These are phyloP conservation scores for Ceratobasidium sp. DNA, from an alignment of 1,284 basidiomycete species.

Conservation along the genomic window DNA sequence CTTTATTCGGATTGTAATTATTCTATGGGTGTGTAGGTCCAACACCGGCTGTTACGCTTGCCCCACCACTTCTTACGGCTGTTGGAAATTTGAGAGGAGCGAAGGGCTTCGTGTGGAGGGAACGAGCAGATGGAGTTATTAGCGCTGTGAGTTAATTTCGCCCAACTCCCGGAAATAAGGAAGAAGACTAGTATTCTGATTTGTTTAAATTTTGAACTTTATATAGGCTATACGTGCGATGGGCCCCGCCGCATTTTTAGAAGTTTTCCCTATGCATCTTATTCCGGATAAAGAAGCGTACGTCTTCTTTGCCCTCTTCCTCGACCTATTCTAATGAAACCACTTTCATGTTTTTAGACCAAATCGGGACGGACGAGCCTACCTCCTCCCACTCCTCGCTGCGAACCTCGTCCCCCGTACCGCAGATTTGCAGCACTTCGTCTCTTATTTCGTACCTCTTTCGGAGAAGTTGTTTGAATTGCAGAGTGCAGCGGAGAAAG, in stretches of 20 bases:
- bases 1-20: background rate
- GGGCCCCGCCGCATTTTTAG: slow-evolving; percentile 86
- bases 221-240: slow-evolving; percentile 83
- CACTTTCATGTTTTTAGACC: slow-evolving; percentile 41
- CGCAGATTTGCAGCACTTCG: slow-evolving; percentile 90
- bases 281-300: slow-evolving; percentile 80
- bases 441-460: slow-evolving; percentile 91
- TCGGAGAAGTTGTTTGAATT: slow-evolving; percentile 94
- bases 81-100: slow-evolving; percentile 82
- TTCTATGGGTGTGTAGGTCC: slow-evolving; percentile 2
- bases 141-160: slow-evolving; percentile 59
- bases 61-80: slow-evolving; percentile 68
- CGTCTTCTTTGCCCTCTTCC: slow-evolving; percentile 52
- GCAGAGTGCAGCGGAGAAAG: slow-evolving; percentile 78
- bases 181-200: too few relatives aligned
- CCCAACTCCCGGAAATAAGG: too few relatives aligned
- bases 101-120: slow-evolving; percentile 92
- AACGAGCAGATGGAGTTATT: slow-evolving; percentile 86
- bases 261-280: slow-evolving; percentile 86
- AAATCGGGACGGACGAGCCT: slow-evolving; percentile 72
- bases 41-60: slow-evolving; percentile 54
- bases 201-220: background rate
- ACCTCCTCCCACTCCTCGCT: slow-evolving; percentile 91
- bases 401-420: slow-evolving; percentile 61
- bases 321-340: slow-evolving; percentile 28